Evolutionary conservation across 106 monocot species (phyloP).

Genomic region (Dioscorea dumetorum): DNA sequence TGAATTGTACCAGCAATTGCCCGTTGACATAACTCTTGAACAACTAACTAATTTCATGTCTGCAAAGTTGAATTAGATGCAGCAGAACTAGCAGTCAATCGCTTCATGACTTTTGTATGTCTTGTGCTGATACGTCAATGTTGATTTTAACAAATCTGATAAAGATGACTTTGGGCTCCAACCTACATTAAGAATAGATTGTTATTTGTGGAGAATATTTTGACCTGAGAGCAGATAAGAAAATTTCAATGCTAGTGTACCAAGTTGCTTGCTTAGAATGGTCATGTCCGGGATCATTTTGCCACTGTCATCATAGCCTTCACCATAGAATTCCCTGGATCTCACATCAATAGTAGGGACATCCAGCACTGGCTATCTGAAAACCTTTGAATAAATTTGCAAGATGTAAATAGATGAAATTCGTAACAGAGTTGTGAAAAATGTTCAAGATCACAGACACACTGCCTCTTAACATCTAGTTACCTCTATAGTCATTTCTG

Average conservation of each 20-base stretch:
- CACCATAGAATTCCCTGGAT: slow-evolving; percentile 65
- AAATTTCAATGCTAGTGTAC: slow-evolving; percentile 7
- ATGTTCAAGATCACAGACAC: neutral
- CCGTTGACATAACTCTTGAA: neutral
- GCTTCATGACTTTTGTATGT: slow-evolving; percentile 64
- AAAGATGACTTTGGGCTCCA: slow-evolving; percentile 68
- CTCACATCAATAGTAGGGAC: slow-evolving; percentile 56
- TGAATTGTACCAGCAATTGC: neutral
- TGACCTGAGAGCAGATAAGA: too few relatives aligned
- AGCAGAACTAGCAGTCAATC: slow-evolving; percentile 30
- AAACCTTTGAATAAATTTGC: slow-evolving; percentile 64
- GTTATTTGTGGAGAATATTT: too few relatives aligned
- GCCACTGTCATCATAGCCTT: slow-evolving; percentile 73
- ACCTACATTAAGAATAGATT: slow-evolving; percentile 11
- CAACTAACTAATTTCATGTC: neutral
- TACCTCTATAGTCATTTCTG: slow-evolving; percentile 68
- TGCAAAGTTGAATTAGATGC: slow-evolving; percentile 25
- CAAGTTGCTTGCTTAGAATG: slow-evolving; percentile 68
- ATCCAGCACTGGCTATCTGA: slow-evolving; percentile 36
- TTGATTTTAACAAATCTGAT: slow-evolving; percentile 60
- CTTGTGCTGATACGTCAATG: slow-evolving; percentile 74
- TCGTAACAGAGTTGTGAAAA: neutral
- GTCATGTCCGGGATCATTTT: slow-evolving; percentile 81
- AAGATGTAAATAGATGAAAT: neutral
- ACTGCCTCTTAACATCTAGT: neutral